These are phyloP conservation scores for Paraconiothyrium sp. DNA, from an alignment of 2,329 filamentous ascomycete species.

Conservation along the genomic window DNA sequence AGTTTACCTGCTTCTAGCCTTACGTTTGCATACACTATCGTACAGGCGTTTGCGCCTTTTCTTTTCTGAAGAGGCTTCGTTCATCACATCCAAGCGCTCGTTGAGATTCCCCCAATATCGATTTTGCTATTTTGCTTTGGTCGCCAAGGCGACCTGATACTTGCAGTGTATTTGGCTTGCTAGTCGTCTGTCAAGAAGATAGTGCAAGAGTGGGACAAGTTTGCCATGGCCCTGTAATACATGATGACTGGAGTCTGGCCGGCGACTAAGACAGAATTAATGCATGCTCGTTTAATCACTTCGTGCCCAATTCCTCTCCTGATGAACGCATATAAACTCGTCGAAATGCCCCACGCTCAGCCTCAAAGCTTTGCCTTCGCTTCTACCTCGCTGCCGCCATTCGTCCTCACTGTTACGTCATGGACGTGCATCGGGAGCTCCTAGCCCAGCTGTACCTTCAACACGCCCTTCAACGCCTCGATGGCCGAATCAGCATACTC, in stretches of 20 bases:
- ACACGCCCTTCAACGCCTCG: slow-evolving; percentile 42
- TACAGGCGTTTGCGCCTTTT: background rate
- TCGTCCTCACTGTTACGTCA: slow-evolving; percentile 15
- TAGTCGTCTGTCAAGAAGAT: background rate
- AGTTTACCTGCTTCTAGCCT: background rate
- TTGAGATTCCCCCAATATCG: slow-evolving; percentile 27
- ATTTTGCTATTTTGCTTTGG: background rate
- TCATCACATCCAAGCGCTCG: slow-evolving; percentile 23
- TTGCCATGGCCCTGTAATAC: too few relatives aligned
- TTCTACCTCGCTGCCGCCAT: slow-evolving; percentile 22
- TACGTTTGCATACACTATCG: background rate
- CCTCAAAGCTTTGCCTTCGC: slow-evolving; percentile 15
- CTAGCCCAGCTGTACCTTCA: slow-evolving; percentile 47
- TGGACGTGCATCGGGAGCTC: background rate
- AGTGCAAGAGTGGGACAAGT: background rate
- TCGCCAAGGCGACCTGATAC: background rate
- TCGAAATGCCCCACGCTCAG: background rate
- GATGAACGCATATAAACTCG: background rate
- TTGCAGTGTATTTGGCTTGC: background rate
- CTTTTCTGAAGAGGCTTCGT: slow-evolving; percentile 4
- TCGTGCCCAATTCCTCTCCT: background rate
- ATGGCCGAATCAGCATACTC: slow-evolving; percentile 45
- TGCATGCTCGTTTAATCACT: background rate
- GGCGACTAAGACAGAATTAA: background rate
- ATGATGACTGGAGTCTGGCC: background rate